Evolutionary conservation across 148 eudicot genomes (phyloP), one percentile per base, ranked within the genome.

Genomic region (Persicaria maculosa): DNA sequence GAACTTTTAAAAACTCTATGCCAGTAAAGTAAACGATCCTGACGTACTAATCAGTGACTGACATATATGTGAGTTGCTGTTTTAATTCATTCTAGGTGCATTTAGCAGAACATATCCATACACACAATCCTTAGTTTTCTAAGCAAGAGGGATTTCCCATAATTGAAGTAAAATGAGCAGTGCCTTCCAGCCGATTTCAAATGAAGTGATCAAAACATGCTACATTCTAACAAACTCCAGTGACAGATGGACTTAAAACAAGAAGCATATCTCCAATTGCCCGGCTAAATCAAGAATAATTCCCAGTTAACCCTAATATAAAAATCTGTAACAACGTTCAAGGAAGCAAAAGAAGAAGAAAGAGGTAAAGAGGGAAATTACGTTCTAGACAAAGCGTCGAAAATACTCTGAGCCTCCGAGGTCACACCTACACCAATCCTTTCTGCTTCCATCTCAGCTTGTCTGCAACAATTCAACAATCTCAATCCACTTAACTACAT

Each of bases 361-460:
- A 67, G 47, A 46, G 25, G 9, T 9, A 44, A 16, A 44, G 50
- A 72, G n/a, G 74, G 64, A 73, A 62, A 69, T 86, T 92, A 96
- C 99, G 99, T 96, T 88, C 90, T 96, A 6, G 94, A 90, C 86
- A 96, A 84, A 45, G 99, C 99, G 77, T 96, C 99, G 50, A 86
- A 96, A 54, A 96, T 83, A 83, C 72, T 83, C 80, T 96, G 99
- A 68, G 99, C 99, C 75, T 96, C 91, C 3, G 84, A 48, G 15
- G 97, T 92, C 75, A 96, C 99, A 31, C 99, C 99, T 44, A 92
- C 97, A 5, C 99, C 99, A 62, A 96, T 89, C 88, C 97, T 89
- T 86, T 96, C 96, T 7, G 96, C 97, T 43, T 92, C 97, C 62
- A 85, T 75, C 87, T 92, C 99, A 7, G 99, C 99, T 82, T 96